Evolutionary conservation across 2,329 filamentous ascomycete genomes (phyloP).

Genomic region (Elsinoe batatas): DNA sequence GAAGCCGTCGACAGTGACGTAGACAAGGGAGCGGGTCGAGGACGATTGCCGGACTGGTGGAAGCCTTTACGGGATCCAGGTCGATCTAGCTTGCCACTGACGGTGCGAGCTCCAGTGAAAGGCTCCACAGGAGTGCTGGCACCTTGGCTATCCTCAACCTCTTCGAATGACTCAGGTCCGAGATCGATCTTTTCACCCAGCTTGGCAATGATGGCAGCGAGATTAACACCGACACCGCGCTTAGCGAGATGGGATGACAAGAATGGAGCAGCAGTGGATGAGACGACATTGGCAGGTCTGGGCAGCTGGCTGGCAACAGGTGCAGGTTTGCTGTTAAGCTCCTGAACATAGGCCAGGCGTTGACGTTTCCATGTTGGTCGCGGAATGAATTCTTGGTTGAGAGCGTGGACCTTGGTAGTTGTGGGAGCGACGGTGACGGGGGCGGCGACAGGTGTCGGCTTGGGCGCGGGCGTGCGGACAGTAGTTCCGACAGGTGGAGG

Average conservation of each 20-base stretch:
- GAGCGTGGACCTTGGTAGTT: constrained; percentile 11
- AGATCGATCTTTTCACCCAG: constrained; percentile 28
- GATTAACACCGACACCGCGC: constrained; percentile 32
- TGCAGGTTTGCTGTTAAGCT: not conserved
- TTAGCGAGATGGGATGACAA: constrained; percentile 33
- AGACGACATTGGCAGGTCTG: constrained; percentile 5
- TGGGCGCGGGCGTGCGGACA: constrained; percentile 12
- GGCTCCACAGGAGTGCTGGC: constrained; percentile 1
- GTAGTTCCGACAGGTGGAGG: constrained; percentile 8
- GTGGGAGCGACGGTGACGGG: not conserved
- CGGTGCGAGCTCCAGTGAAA: constrained; percentile 16
- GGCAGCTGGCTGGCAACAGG: not conserved
- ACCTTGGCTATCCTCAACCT: constrained; percentile 12
- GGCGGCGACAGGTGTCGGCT: not conserved
- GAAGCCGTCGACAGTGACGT: constrained; percentile 13
- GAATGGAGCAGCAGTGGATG: constrained; percentile 27
- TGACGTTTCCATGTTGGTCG: constrained; percentile 17
- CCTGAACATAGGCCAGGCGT: constrained; percentile 10
- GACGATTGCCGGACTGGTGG: constrained; percentile 21
- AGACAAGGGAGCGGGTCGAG: constrained; percentile 25
- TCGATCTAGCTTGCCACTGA: constrained; percentile 17
- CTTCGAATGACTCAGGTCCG: constrained; percentile 18
- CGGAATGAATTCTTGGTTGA: constrained; percentile 15
- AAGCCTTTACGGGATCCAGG: constrained; percentile 24
- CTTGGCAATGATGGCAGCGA: constrained; percentile 22